Evolutionary conservation across 1,284 basidiomycete species (phyloP).

Genomic region (Lentinus polychrous): DNA sequence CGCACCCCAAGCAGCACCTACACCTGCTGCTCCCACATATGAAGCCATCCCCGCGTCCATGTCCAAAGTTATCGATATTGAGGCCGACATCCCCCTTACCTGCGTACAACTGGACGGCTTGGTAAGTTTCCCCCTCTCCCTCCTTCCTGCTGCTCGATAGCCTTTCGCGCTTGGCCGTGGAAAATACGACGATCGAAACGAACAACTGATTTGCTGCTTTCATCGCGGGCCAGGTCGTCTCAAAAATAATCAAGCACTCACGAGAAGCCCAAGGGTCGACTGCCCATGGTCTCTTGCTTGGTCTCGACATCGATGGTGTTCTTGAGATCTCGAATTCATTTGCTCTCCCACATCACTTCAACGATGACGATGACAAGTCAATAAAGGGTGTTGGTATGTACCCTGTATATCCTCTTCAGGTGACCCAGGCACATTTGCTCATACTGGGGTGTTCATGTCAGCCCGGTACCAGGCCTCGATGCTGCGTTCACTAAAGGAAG

Average conservation of each 20-base stretch:
- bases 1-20: slow-evolving; percentile 48
- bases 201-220: background rate
- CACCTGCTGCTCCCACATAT: slow-evolving; percentile 58
- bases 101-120: slow-evolving; percentile 79
- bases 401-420: background rate
- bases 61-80: slow-evolving; percentile 86
- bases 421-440: background rate
- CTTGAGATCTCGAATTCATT: slow-evolving; percentile 94
- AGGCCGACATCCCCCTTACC: slow-evolving; percentile 77
- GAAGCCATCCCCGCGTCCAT: slow-evolving; percentile 84
- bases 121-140: slow-evolving; percentile 43
- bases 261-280: slow-evolving; percentile 59
- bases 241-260: slow-evolving; percentile 89
- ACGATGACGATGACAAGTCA: slow-evolving; percentile 75
- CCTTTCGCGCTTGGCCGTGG: background rate
- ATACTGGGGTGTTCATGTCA: slow-evolving; percentile 21
- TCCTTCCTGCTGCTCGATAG: background rate
- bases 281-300: slow-evolving; percentile 82
- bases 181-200: background rate
- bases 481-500: slow-evolving; percentile 84
- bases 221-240: slow-evolving; percentile 57
- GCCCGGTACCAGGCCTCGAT: slow-evolving; percentile 82
- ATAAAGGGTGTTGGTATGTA: slow-evolving; percentile 62
- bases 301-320: slow-evolving; percentile 86
- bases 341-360: slow-evolving; percentile 67